Base-by-base conservation (phyloP, 208 protist species). In the Acanthamoeba healyi region DNA sequence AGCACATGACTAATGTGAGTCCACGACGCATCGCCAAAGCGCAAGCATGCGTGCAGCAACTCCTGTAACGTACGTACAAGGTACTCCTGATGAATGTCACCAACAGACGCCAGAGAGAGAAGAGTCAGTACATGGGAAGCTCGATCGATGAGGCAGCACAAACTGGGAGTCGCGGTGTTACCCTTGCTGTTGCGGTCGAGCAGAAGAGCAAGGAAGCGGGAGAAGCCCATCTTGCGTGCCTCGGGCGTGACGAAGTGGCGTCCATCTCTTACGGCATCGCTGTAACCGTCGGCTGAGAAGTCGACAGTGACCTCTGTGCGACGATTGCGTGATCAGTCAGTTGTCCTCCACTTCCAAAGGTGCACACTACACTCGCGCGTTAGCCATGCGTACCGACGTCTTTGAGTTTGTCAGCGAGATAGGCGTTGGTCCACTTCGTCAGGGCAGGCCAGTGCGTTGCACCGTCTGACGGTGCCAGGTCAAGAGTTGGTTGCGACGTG, bases 191-290 rank as follows among this genome's bases (percentile, higher is more conserved):
- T 81, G 88, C 46, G 51, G 42, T 93, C 63, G n/a, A 56, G 49
- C 5, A 89, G 44, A 15, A 58, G 7, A 6, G 82, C 34, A 0
- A 96, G 32, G 79, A 90, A 96, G 38, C 94, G 86, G 34, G 91
- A 36, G 88, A 96, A 95, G 44, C 22, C 46, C 32, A 96, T 90
- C 42, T 94, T 95, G 17, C 87, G 94, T 40, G 88, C 79, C 10
- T 89, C 63, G 10, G 95, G 95, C 49, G 94, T 96, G 15, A 95
- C 94, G 94, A 96, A 96, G 10, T 74, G 65, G n/a, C 38, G 70
- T 4, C 7, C 40, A 10, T 88, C 58, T 22, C 79, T 92, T 7
- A 95, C 56, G 10, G 95, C 95, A 91, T 96, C 95, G 12, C 93
- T 92, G 22, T 94, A 90, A 0, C 95, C 95, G 82, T 81, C 84